Base-by-base conservation (phyloP, 1,284 basidiomycete genomes). In the Melampsora medusae region DNA sequence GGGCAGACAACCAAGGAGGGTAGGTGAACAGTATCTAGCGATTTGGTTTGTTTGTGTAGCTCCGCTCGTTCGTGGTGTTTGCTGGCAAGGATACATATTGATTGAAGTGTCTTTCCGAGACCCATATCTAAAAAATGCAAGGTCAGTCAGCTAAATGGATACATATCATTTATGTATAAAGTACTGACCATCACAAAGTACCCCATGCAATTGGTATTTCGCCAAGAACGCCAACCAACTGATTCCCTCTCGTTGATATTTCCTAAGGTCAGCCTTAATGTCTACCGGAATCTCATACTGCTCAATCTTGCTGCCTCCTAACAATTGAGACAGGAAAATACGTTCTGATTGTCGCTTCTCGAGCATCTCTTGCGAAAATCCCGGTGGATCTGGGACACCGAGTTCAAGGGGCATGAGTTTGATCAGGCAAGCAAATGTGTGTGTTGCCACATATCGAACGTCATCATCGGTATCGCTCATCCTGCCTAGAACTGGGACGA, bases 341-440 rank as follows among this genome's bases (percentile, higher is more conserved):
- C 96, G 89, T 83, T 99, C 97, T 6, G 88, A 87, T 73, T 96
- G 90, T 50, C 93, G 89, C 77, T 91, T 91, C 79, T 90, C 90
- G 42, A 99, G 85, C n/a, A 99, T 85, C 76, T 95, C 93, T 65
- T 90, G 87, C 0, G 97, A 90, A 85, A 99, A 97, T 19, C 91
- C 92, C 14, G 90, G 90, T 48, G 97, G 97, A 82, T 98, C 93
- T 6, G 96, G 96, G 48, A 99, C 86, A 69, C 96, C 97, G 78
- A 93, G 92, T 92, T 99, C 97, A 0, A 99, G 87, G 4, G 97
- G 97, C 6, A 99, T 93, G 91, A 99, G 96, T 86, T 99, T 98
- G 80, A 99, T 92, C n/a, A 99, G 85, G 2, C 93, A 91, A 0
- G 97, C 97, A 82, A 99, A 99, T 0, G 95, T 97, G 81, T 94